Evolutionary conservation across 208 protist genomes (phyloP), one percentile per base, ranked within the genome.

Genomic region (Leptomonas pyrrhocoris): DNA sequence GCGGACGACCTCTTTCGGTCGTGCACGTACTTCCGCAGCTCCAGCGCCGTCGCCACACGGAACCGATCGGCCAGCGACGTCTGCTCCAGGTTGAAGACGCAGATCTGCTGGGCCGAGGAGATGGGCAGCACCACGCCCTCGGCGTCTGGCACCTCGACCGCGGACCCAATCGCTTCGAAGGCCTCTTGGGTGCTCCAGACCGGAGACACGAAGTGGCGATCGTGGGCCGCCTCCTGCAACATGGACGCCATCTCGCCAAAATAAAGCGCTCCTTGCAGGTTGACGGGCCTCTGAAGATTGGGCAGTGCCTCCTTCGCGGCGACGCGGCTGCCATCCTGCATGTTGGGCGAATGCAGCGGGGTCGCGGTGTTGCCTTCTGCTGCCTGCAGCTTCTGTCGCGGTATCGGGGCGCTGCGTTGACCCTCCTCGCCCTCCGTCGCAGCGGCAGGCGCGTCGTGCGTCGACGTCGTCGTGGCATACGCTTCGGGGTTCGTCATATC

Each of bases 21-120:
- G 6, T 19, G 21, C 2, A 69, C 28, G 31, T 60, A 69, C 4
- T 2, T 16, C 19, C 36, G 63, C n/a, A 70, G 55, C 55, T 70
- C 59, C 7, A 5, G 0, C 18, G 50, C 19, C 30, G 64, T 55
- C 19, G 62, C 43, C 2, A 31, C 34, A 3, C 55, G 51, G 6
- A 60, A 9, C 18, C 57, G 31, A 8, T 64, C 31, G 11, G 53
- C 31, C 19, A 74, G 61, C 34, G 58, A 51, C 13, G 84, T 93
- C 72, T 93, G 87, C 67, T 83, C 77, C 15, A 93, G 50, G 70
- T 93, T 93, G 65, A 79, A 93, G 16, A 93, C 21, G 2, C 16
- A 31, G n/a, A 85, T 42, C 15, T 31, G 0, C 19, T 42, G 62
- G 2, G 8, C 13, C 11, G 36, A 59, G 30, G 31, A 5, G 31